Evolutionary conservation across 805 yeast species (phyloP).

Genomic region (Pichia manshurica): DNA sequence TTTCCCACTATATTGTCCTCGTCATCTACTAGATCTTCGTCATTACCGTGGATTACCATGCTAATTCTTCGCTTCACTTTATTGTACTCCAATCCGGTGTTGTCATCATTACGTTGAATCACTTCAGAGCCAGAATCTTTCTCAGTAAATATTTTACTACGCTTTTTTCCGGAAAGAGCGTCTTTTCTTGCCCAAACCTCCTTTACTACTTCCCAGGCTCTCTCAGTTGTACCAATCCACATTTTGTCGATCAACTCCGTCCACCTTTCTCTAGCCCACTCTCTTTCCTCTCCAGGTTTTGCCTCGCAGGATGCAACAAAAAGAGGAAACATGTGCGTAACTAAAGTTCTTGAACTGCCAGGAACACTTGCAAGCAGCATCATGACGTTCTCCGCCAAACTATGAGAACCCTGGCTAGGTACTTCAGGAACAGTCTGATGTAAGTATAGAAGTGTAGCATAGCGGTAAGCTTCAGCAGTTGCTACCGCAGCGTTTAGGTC

Average conservation of each 20-base stretch:
- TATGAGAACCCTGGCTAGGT: slow-evolving; percentile 49
- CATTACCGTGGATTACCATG: slow-evolving; percentile 38
- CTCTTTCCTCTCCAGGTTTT: slow-evolving; percentile 48
- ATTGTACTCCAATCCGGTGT: slow-evolving; percentile 17
- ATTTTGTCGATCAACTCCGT: slow-evolving; percentile 42
- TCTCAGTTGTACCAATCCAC: slow-evolving; percentile 63
- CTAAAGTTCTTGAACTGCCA: slow-evolving; percentile 46
- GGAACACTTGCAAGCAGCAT: slow-evolving; percentile 61
- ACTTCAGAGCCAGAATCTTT: slow-evolving; percentile 1
- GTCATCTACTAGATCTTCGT: slow-evolving; percentile 29
- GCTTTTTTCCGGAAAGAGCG: slow-evolving; percentile 26
- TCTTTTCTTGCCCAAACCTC: slow-evolving; percentile 69
- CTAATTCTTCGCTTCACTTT: slow-evolving; percentile 23
- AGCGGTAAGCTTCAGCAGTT: slow-evolving; percentile 66
- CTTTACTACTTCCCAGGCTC: slow-evolving; percentile 61
- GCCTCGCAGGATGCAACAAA: slow-evolving; percentile 65
- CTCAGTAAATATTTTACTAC: slow-evolving; percentile 10
- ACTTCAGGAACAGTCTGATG: slow-evolving; percentile 71
- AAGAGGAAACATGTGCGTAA: slow-evolving; percentile 61
- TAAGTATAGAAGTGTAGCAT: slow-evolving; percentile 50
- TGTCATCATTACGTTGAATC: slow-evolving; percentile 9
- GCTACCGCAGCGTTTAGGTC: slow-evolving; percentile 57
- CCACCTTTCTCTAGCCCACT: slow-evolving; percentile 60
- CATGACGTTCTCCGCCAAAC: slow-evolving; percentile 53
- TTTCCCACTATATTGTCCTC: slow-evolving; percentile 38